Evolutionary conservation across 2,329 filamentous ascomycete species (phyloP).

Genomic region (Claviceps capensis): DNA sequence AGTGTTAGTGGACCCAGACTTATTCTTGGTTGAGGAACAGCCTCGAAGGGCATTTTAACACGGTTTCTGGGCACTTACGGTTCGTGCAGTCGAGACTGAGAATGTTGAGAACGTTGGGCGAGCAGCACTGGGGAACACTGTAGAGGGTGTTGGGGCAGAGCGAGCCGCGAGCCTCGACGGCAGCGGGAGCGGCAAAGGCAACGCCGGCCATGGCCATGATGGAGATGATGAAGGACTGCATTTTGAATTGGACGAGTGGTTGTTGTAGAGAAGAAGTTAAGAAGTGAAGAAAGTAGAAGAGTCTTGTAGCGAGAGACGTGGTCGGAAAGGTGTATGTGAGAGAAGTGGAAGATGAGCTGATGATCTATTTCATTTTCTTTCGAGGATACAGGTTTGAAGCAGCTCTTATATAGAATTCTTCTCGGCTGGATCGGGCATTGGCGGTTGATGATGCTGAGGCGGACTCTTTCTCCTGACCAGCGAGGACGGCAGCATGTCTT

Average conservation of each 20-base stretch:
- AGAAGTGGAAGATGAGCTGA: background rate
- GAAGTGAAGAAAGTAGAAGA: background rate
- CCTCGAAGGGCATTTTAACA: too few species aligned
- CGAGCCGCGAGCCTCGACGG: background rate
- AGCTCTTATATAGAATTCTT: background rate
- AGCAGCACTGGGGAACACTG: constrained; percentile 6
- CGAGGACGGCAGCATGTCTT: background rate
- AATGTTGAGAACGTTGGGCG: constrained; percentile 2
- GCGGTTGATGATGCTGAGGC: too few species aligned
- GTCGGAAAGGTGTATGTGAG: too few species aligned
- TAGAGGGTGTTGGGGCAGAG: constrained; percentile 4
- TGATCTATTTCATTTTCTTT: too few species aligned
- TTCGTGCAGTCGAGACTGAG: constrained; percentile 3
- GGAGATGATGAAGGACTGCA: constrained; percentile 2
- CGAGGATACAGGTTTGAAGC: too few species aligned
- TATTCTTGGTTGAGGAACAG: too few species aligned
- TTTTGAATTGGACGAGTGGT: background rate
- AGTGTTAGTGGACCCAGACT: background rate
- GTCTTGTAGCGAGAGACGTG: background rate
- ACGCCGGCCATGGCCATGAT: constrained; percentile 2
- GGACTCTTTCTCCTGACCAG: background rate
- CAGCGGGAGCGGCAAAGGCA: constrained; percentile 1
- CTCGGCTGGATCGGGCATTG: background rate
- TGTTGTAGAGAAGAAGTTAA: background rate
- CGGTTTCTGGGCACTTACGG: constrained; percentile 2